Conservation (phyloP, 768 basidiomycete genomes). For the Psilocybe sp. region DNA sequence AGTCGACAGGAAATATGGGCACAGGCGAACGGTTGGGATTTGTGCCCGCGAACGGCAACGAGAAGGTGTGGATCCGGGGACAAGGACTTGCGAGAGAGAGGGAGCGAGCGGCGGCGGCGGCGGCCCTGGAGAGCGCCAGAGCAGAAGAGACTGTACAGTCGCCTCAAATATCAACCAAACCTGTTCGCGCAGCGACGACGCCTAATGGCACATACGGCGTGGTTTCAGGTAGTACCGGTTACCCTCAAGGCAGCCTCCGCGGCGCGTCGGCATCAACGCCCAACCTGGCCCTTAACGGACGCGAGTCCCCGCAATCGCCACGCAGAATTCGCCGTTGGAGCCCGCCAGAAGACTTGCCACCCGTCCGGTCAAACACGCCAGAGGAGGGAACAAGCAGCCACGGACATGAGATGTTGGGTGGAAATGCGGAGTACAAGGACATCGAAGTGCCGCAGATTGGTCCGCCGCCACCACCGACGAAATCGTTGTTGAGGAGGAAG, state of each 20-base stretch:
- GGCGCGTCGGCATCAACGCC: constrained; percentile 61
- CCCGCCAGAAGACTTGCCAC: constrained; percentile 47
- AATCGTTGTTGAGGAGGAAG: constrained; percentile 12
- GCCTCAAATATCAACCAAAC: not conserved
- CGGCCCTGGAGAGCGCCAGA: not conserved
- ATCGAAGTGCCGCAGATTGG: constrained; percentile 36
- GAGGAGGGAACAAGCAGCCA: constrained; percentile 19
- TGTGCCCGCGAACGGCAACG: constrained; percentile 2
- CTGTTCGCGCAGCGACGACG: not conserved
- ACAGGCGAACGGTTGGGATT: not conserved
- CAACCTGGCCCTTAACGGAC: constrained; percentile 46
- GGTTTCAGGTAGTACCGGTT: constrained; percentile 1
- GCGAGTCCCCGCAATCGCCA: constrained; percentile 33
- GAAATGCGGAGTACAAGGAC: constrained; percentile 30
- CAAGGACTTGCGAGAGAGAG: constrained; percentile 6
- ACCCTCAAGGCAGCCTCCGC: constrained; percentile 15
- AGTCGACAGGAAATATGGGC: not conserved
- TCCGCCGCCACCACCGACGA: constrained; percentile 26
- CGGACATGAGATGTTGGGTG: constrained; percentile 15
- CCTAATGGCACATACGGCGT: constrained; percentile 1
- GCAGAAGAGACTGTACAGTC: not conserved
- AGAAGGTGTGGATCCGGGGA: constrained; percentile 9
- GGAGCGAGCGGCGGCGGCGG: constrained; percentile 9
- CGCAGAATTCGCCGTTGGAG: constrained; percentile 43
- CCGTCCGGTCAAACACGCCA: constrained; percentile 56